Evolutionary conservation across 345 rosid genomes (phyloP).

Genomic region (Euclidium syriacum): DNA sequence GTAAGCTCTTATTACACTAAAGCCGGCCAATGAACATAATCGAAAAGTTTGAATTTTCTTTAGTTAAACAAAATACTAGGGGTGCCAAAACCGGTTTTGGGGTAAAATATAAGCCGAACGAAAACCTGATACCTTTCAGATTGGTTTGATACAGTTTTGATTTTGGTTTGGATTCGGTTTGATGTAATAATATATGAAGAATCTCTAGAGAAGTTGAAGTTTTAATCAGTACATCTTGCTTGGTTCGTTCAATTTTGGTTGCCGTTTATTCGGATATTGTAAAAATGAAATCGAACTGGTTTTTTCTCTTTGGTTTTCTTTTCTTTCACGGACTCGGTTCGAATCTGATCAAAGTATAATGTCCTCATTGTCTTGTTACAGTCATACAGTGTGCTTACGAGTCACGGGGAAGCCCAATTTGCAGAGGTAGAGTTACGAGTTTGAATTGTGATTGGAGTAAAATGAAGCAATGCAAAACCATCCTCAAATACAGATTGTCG

Average conservation of each 20-base stretch:
- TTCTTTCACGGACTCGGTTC: background rate
- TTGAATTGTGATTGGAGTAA: too few species aligned
- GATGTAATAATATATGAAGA: background rate
- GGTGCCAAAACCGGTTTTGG: background rate
- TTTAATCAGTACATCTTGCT: background rate
- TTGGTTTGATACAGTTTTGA: conserved; percentile 5
- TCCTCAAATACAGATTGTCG: too few species aligned
- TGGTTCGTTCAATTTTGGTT: too few species aligned
- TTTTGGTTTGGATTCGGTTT: too few species aligned
- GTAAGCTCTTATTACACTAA: conserved; percentile 17
- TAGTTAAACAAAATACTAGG: background rate
- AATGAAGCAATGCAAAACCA: too few species aligned
- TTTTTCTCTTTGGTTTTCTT: background rate
- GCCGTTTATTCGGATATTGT: background rate
- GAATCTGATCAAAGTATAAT: too few species aligned
- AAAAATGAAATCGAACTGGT: background rate
- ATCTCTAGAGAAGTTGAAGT: background rate
- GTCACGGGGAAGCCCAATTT: too few species aligned
- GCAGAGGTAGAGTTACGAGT: too few species aligned
- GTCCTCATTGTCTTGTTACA: too few species aligned
- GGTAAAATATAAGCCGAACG: background rate
- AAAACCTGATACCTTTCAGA: background rate
- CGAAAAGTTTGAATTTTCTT: background rate
- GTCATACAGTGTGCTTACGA: too few species aligned
- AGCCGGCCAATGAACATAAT: too few species aligned